Base-by-base conservation (phyloP, 2,329 filamentous ascomycete species). In the Botrytis sinoallii region DNA sequence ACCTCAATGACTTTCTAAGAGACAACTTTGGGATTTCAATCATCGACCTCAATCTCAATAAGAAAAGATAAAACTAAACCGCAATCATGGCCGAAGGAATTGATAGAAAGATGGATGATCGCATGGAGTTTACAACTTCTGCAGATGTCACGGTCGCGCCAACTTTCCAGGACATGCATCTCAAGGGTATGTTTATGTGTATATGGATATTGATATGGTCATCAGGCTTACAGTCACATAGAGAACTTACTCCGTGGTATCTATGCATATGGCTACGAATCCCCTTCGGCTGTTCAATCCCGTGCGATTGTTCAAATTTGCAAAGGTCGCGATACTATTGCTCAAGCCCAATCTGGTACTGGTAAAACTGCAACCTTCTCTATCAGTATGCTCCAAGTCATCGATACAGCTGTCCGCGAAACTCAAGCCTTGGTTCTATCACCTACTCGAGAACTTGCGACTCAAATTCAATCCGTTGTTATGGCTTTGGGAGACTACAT, bases 401-500 rank as follows among this genome's bases (percentile, higher is more conserved):
- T 98, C 84, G 94, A 97, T 82, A 97, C 95, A 12, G 93, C 93
- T 59, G 92, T 97, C 72, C 92, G 94, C 79, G 93, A 97, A 85
- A 96, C 93, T 55, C 95, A 98, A 86, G 96, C 96, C 8, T 90
- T 99, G 63, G 95, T 99, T 16, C 90, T 99, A 14, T 98, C 96
- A 6, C 96, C 96, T 3, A 98, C 95, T 32, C 94, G 96, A 82
- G 96, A 99, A 88, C 87, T 99, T 77, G 96, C 96, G 64, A 98
- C 95, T 42, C 96, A 99, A 85, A 99, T 99, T 77, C 96, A 99
- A 85, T 97, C 94, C 52, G 96, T 99, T 74, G 93, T 99, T 79
- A 97, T 98, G 91, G 96, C 96, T n/a, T 89, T 99, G n/a, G 96
- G 96, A 77, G 96, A 99, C 84, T 99, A 98, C 87, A 98, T 99